A percentile compares a stretch with the other conserved stretches of the same genome.
Conservation (phyloP, 257 asterid species). For the Solanum sejunctum region DNA sequence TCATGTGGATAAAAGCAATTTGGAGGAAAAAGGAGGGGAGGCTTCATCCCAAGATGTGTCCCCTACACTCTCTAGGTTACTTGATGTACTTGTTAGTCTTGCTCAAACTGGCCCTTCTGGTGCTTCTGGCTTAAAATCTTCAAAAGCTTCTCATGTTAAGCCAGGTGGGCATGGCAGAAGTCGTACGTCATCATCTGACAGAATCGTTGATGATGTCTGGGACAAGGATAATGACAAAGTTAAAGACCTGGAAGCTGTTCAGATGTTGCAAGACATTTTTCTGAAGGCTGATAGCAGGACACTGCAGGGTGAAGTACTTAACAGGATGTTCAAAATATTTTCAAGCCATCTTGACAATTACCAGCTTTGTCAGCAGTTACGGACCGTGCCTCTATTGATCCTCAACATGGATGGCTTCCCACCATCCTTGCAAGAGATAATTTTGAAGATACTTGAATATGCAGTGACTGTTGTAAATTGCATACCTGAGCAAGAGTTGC, state of each 20-base stretch:
- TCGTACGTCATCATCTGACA: constrained; percentile 68
- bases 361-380: constrained; percentile 83
- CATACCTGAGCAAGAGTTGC: constrained; percentile 95
- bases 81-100: constrained; percentile 72
- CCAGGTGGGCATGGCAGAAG: constrained; percentile 53
- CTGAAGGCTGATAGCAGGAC: constrained; percentile 82
- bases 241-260: constrained; percentile 95
- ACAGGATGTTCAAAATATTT: constrained; percentile 86
- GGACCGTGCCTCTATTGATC: constrained; percentile 92
- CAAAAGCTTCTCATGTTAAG: constrained; percentile 48
- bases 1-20: constrained; percentile 18
- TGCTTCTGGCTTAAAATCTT: constrained; percentile 26
- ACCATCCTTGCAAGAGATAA: constrained; percentile 73
- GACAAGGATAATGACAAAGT: constrained; percentile 82
- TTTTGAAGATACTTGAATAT: constrained; percentile 93
- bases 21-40: constrained; percentile 25
- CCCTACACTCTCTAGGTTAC: constrained; percentile 81
- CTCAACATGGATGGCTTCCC: constrained; percentile 95
- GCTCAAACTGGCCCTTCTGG: constrained; percentile 65
- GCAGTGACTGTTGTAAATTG: constrained; percentile 94
- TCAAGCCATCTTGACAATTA: constrained; percentile 94
- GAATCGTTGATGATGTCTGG: constrained; percentile 60
- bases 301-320: constrained; percentile 88
- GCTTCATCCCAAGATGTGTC: constrained; percentile 43
- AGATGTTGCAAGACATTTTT: constrained; percentile 89